Base-by-base conservation (phyloP, 2,329 filamentous ascomycete genomes). In the Phyllosticta citrichinensis region DNA sequence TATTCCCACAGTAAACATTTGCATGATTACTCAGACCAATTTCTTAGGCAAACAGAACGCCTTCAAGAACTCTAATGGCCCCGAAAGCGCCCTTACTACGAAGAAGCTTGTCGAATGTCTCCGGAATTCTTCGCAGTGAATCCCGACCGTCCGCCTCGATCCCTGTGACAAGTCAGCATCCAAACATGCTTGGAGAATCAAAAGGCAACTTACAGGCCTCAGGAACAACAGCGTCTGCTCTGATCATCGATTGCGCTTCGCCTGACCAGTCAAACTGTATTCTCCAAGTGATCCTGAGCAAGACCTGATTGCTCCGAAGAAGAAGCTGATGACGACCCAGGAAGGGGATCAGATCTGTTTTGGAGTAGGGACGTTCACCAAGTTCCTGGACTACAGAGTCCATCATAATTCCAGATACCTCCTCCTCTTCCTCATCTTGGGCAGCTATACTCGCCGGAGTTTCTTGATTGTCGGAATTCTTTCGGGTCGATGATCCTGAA, bases 241-340 rank as follows among this genome's bases (percentile, higher is more conserved):
- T 74, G 17, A 89, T 72, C 53, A 76, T 76, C 65, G 81, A 88
- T 66, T 81, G 80, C 4, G 84, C 86, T 68, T 89, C 87, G 5
- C 87, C 87, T 0, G 86, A 86, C 87, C 86, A 89, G 70, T 89
- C 87, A 67, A 89, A 88, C 1, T 73, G 72, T 52, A 88, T 84
- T 55, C 72, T 76, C 87, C 87, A 90, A 61, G 79, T 76, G 1
- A 89, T 73, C 25, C 83, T 79, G 4, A 85, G 60, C 11, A 76
- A 70, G 2, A 80, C 75, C 10, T 74, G 63, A 0, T 70, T 68
- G 0, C 74, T 70, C 69, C 56, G 72, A 60, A 74, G 65, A 64
- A 57, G 67, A 58, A 66, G 65, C 2, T 65, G 59, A 14, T 70
- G 27, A 19, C 69, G 66, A 64, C 73, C 73, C 2, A 76, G 64